Evolutionary conservation across 2,329 filamentous ascomycete species (phyloP), one percentile per base, ranked within the genome.

Genomic region (Cladosporium phlei): DNA sequence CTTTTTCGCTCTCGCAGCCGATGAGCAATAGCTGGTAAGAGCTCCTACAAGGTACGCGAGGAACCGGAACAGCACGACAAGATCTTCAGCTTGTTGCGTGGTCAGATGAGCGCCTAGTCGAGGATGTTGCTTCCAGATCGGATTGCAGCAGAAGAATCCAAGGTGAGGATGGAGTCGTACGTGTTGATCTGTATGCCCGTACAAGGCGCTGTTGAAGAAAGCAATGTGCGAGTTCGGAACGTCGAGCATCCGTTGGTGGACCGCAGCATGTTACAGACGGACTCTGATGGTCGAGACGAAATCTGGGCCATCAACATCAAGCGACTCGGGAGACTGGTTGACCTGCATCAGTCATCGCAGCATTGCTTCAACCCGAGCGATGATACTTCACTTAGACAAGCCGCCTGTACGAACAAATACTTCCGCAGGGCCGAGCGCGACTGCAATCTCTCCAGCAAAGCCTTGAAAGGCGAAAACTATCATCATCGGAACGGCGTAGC

Each of bases 151-250:
- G 25, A 39, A 39, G n/a, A 27, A 28, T n/a, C 19, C n/a, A 39
- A 12, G 9, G 37, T 28, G 9, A 28, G 37, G 11, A 39, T 39
- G 6, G 37, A 39, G 19, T 39, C 37, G 16, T 16, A 20, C 8
- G 37, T 39, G 24, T 39, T 39, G 24, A 39, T 39, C 14, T 22
- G 37, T 14, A 39, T 17, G 24, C 29, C 32, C 37, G 20, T 39
- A 25, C 24, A 19, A 10, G 11, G 24, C 10, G 14, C 14, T 27
- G 37, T 39, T 25, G 14, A 39, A 28, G 19, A 28, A 39, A 7
- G 10, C 37, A 17, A 25, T 12, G 17, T 28, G 24, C 24, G 37
- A 39, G n/a, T 24, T 17, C 12, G 37, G 14, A 17, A 39, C 12
- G 4, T 19, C 24, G 11, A 25, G 11, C n/a, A 39, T 29, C 10